Percentiles rank a stretch among this genome's conserved stretches.
These are phyloP conservation scores for Metarhizium brunneum DNA, from an alignment of 2,329 filamentous ascomycete species.

Conservation along the genomic window DNA sequence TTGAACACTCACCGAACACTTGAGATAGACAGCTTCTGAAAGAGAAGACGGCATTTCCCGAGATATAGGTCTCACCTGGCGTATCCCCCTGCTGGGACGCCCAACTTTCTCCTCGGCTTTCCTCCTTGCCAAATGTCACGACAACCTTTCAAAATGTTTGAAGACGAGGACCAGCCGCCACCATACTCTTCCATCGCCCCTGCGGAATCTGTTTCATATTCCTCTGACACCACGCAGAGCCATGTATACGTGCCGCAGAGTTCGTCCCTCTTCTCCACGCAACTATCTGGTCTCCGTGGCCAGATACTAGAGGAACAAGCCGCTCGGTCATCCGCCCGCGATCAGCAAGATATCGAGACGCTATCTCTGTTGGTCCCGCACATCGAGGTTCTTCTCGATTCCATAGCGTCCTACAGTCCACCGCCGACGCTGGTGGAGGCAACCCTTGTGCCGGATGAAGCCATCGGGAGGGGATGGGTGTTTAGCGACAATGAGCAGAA, in stretches of 20 bases:
- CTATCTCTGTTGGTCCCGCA: slow-evolving; percentile 30
- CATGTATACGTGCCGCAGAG: background rate
- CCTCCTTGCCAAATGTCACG: background rate
- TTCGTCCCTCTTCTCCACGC: slow-evolving; percentile 21
- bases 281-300: slow-evolving; percentile 26
- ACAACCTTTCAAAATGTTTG: background rate
- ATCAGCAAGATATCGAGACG: slow-evolving; percentile 27
- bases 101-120: background rate
- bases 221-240: background rate
- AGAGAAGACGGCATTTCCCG: no score
- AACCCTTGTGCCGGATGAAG: slow-evolving; percentile 33
- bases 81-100: no score
- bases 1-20: no score
- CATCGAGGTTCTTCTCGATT: slow-evolving; percentile 31
- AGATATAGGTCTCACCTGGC: no score
- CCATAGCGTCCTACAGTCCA: slow-evolving; percentile 23
- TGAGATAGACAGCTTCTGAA: no score
- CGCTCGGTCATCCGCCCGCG: slow-evolving; percentile 22
- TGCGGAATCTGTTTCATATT: background rate
- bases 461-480: slow-evolving; percentile 26
- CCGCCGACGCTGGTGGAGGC: slow-evolving; percentile 29
- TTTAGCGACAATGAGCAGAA: slow-evolving; percentile 24
- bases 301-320: slow-evolving; percentile 27
- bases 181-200: background rate
- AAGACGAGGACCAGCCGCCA: background rate